Evolutionary conservation across 345 rosid genomes (phyloP), one percentile per base, ranked within the genome.

Genomic region (Euphorbia pulcherrima): DNA sequence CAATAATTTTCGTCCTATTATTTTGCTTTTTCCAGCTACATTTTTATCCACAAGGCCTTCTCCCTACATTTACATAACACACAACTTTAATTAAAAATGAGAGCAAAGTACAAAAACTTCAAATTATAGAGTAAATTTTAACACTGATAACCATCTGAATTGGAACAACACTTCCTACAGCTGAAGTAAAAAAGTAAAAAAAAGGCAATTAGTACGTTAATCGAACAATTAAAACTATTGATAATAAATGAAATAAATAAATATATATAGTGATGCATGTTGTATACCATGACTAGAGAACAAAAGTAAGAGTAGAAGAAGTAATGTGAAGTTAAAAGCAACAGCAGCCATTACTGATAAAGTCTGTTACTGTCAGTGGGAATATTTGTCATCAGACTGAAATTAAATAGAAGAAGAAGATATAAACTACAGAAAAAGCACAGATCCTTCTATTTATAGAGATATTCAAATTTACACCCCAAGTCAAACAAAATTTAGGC

Each of bases 231-330:
- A n/a, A n/a, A n/a, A n/a, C n/a, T n/a, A n/a, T n/a, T n/a, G n/a
- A 6, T 2, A 5, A 24, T 23, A 21, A 52, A 1, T 23, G 11
- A 24, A 23, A 2, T 17, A 59, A 29, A 59, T n/a, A 33, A 17
- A 1, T 28, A 29, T 58, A 6, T 0, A 7, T 33, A 33, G 4
- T 33, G 37, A 7, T 33, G 37, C 37, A 33, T 33, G 4, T 2
- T 33, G 7, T 33, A 8, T 74, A 83, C 80, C 82, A 68, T 47
- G 63, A 21, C 18, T 37, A 13, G 75, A 52, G 39, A 77, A 46
- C 26, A 83, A n/a, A 21, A 80, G 67, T 23, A 20, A 1, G 2
- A 60, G 5, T 5, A 21, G 11, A 7, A 39, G 50, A 61, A 77
- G 12, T 6, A 67, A 46, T 4, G 18, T 75, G 60, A 41, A 46